These are phyloP conservation scores for Kuraishia hungarica DNA, from an alignment of 805 yeast species.

Conservation along the genomic window DNA sequence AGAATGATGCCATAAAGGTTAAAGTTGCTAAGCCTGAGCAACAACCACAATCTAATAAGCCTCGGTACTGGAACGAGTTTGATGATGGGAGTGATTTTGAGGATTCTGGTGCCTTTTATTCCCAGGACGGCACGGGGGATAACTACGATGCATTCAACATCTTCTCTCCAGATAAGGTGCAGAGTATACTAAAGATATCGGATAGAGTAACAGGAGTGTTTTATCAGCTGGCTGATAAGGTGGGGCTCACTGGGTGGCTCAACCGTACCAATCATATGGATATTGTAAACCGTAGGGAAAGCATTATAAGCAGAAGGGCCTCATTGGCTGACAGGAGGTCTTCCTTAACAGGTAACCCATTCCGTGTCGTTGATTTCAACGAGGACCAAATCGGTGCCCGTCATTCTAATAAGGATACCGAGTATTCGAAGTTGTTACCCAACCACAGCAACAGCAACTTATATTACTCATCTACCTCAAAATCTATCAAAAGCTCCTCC, in stretches of 20 bases:
- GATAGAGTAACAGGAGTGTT: background rate
- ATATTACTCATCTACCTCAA: background rate
- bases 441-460: background rate
- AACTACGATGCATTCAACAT: background rate
- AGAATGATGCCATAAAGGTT: conserved; percentile 12
- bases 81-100: conserved; percentile 48
- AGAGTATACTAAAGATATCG: background rate
- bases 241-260: background rate
- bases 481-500: background rate
- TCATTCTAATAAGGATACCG: background rate
- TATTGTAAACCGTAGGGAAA: background rate
- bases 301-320: background rate
- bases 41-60: conserved; percentile 6
- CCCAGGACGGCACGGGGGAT: background rate
- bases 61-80: conserved; percentile 60
- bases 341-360: background rate
- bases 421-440: background rate
- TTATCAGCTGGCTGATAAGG: background rate
- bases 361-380: background rate
- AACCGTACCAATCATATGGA: background rate
- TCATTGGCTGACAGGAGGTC: background rate
- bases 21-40: conserved; percentile 3
- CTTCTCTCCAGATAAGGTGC: conserved; percentile 1
- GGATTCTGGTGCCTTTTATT: background rate
- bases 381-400: background rate